These are phyloP conservation scores for Penicillium bovifimosum DNA, from an alignment of 495 filamentous ascomycete genomes.

Conservation along the genomic window DNA sequence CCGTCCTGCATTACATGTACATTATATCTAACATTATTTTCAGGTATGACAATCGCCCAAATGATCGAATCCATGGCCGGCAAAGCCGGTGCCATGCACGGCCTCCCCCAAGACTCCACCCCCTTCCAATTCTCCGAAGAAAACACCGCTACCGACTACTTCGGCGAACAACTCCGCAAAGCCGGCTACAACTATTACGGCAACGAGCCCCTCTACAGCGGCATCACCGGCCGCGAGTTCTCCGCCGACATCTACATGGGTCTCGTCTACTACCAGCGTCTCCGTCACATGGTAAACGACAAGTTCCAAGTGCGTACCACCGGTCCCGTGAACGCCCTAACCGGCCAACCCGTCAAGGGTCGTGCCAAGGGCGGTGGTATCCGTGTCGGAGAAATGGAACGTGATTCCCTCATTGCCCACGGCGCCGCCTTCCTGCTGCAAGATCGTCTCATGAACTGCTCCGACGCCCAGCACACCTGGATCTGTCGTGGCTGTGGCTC, in stretches of 20 bases:
- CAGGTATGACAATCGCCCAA: constrained; percentile 96
- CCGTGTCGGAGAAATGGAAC: constrained; percentile 98
- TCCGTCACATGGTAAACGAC: constrained; percentile 99
- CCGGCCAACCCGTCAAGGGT: constrained; percentile 95
- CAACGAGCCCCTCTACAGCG: constrained; percentile 96
- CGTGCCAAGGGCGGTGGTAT: constrained; percentile 95
- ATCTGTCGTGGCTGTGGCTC: constrained; percentile 82
- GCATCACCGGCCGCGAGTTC: constrained; percentile 91
- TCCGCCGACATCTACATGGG: constrained; percentile 95
- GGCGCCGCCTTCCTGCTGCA: constrained; percentile 92
- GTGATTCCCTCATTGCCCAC: constrained; percentile 89
- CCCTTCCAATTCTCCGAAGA: constrained; percentile 93
- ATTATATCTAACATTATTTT: constrained; percentile 10
- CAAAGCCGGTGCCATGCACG: constrained; percentile 90
- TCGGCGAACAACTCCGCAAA: constrained; percentile 87
- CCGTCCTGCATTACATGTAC: not conserved
- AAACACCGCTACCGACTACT: constrained; percentile 88
- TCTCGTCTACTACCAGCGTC: constrained; percentile 93
- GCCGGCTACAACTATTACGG: constrained; percentile 98
- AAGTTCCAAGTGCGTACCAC: constrained; percentile 98
- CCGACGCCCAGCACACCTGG: constrained; percentile 81
- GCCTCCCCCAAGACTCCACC: constrained; percentile 87
- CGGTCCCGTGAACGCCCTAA: constrained; percentile 78
- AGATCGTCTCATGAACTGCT: constrained; percentile 94
- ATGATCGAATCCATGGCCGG: constrained; percentile 97